Evolutionary conservation across 2,329 filamentous ascomycete species (phyloP), one percentile per base, ranked within the genome.

Genomic region (Stagonosporopsis vannaccii): DNA sequence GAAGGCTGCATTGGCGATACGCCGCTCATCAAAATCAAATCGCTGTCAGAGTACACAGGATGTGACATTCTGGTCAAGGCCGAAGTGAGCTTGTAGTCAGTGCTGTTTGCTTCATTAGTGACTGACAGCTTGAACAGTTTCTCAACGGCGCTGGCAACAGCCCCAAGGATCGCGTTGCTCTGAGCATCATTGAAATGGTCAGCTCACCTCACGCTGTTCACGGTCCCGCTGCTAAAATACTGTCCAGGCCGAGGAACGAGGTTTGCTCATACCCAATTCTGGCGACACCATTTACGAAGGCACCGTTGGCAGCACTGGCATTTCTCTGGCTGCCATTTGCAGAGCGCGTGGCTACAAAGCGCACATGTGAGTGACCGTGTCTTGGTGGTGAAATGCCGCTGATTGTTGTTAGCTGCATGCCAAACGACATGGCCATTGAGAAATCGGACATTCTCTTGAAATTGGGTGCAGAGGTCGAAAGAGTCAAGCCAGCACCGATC

Each of bases 221-320:
- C 3, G 19, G 13, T 20, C 12, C 28, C 11, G 22, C 51, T 19
- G 17, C 35, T 70, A 19, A 71, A 19, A 4, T 11, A 22, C 8
- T 22, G 5, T 13, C 15, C 28, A 87, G 75, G 95, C 93, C 39
- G 95, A 99, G 81, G 83, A 86, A 59, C 79, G 84, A 44, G 92
- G 92, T 2, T 81, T 93, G 17, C 79, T 99, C 41, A 84, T 83
- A 0, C 94, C 95, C 0, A 82, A 90, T 64, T 88, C 90, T 20
- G 94, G 94, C 59, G 95, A 99, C 75, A 96, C 91, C 39, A 92
- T 99, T 69, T 99, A 98, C 77, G 95, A 99, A 80, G 95, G 95
- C 63, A 99, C 95, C 1, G 93, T 97, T 15, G 95, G 95, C 57
- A 96, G 91, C 72, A 99, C 95, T 0, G 95, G 95, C 20, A 98